Percentiles rank a stretch among this genome's conserved stretches.
These are phyloP conservation scores for Tolypocladium endophyticum DNA, from an alignment of 2,329 filamentous ascomycete genomes.

Conservation along the genomic window DNA sequence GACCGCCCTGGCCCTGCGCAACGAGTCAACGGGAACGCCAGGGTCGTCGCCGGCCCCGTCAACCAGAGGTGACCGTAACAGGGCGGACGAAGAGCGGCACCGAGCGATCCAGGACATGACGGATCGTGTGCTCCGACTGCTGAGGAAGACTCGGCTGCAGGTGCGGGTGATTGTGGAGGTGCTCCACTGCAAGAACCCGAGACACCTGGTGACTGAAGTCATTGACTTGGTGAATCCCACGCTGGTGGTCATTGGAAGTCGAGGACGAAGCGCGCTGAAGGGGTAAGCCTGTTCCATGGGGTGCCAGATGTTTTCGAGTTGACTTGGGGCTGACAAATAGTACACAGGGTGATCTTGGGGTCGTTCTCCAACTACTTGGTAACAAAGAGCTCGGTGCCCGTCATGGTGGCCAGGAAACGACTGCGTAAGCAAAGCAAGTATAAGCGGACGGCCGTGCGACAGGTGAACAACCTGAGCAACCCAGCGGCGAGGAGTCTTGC, in stretches of 20 bases:
- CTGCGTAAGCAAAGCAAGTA: constrained; percentile 79
- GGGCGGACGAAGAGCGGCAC: constrained; percentile 67
- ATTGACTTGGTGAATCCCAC: constrained; percentile 90
- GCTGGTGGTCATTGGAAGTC: constrained; percentile 82
- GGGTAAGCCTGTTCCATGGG: constrained; percentile 48
- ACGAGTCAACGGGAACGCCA: constrained; percentile 21
- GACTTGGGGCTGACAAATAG: constrained; percentile 19
- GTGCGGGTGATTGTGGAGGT: constrained; percentile 92
- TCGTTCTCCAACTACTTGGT: constrained; percentile 97
- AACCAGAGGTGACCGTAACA: constrained; percentile 39
- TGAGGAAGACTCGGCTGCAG: constrained; percentile 86
- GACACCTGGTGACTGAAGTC: constrained; percentile 92
- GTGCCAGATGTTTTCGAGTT: background rate
- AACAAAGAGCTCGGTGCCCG: constrained; percentile 89
- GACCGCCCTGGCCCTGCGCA: constrained; percentile 15
- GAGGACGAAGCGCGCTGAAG: constrained; percentile 85
- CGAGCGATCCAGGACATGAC: constrained; percentile 77
- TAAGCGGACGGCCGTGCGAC: constrained; percentile 54
- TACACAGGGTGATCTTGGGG: constrained; percentile 71
- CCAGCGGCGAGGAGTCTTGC: constrained; percentile 56
- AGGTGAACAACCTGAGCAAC: constrained; percentile 73
- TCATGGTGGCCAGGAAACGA: constrained; percentile 94
- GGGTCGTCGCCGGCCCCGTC: constrained; percentile 37
- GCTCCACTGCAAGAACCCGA: constrained; percentile 95
- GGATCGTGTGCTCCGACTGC: constrained; percentile 68